phyloP scores from a whole-genome alignment of 73 alveolate species.

The Paramecium biaurelia region DNA sequence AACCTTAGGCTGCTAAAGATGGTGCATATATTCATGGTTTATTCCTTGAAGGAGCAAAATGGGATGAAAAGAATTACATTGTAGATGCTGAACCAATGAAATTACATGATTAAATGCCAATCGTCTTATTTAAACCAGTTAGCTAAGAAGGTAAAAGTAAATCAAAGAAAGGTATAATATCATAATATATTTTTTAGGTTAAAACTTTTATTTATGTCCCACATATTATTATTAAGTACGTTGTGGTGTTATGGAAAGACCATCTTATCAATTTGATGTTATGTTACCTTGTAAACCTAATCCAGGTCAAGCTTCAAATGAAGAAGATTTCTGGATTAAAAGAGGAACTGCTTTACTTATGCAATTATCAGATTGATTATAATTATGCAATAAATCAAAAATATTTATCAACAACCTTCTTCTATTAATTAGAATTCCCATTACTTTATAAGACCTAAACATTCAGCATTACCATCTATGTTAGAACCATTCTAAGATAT shows the following conservation, averaged over 20 bases:
- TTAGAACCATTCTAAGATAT: neutral
- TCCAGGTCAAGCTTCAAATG: slow-evolving; percentile 72
- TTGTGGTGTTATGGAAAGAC: slow-evolving; percentile 91
- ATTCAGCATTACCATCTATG: neutral
- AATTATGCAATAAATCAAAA: neutral
- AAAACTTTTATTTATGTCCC: slow-evolving; percentile 86
- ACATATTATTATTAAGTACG: slow-evolving; percentile 91
- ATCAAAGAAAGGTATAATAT: slow-evolving; percentile 52
- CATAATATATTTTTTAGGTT: neutral
- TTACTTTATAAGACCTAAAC: neutral
- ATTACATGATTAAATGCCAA: slow-evolving; percentile 95
- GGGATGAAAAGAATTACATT: slow-evolving; percentile 96
- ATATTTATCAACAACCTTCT: neutral
- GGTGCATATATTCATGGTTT: slow-evolving; percentile 91
- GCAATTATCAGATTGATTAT: slow-evolving; percentile 75
- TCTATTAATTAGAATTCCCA: neutral
- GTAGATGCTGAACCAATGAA: slow-evolving; percentile 99
- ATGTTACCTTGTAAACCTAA: slow-evolving; percentile 74
- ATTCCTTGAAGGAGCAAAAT: slow-evolving; percentile 97
- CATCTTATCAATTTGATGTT: slow-evolving; percentile 90
- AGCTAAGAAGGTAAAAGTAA: slow-evolving; percentile 56
- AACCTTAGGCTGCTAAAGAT: slow-evolving; percentile 76
- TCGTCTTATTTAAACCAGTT: slow-evolving; percentile 89
- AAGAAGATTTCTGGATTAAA: slow-evolving; percentile 93
- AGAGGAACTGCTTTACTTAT: slow-evolving; percentile 96